phyloP scores from a whole-genome alignment of 129 eudicot species.

The Flaveria robusta region DNA sequence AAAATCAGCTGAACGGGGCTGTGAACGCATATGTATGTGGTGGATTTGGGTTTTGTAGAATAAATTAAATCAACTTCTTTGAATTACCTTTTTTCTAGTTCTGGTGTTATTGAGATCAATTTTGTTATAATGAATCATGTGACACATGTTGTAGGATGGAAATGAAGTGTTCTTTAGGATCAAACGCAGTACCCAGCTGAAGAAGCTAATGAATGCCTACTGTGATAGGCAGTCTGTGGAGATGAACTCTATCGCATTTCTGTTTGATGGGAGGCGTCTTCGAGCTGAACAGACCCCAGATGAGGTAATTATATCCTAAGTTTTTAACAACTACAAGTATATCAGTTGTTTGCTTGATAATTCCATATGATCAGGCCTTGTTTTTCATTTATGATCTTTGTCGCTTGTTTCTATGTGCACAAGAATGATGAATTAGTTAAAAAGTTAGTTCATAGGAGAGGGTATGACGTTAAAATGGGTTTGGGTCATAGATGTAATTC shows the following conservation, averaged over 20 bases:
- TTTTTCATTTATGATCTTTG: background rate
- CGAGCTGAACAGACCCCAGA: conserved; percentile 74
- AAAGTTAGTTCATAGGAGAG: background rate
- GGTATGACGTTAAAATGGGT: background rate
- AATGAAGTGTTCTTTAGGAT: conserved; percentile 77
- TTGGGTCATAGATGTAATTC: background rate
- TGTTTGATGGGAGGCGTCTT: conserved; percentile 74
- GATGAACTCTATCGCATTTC: conserved; percentile 57
- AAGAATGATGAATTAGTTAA: too few relatives aligned
- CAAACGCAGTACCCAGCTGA: conserved; percentile 63
- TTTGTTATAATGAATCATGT: background rate
- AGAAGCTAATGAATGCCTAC: conserved; percentile 68
- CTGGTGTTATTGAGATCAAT: background rate
- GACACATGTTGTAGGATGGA: conserved; percentile 25
- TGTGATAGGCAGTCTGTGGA: conserved; percentile 64
- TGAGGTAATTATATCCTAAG: conserved; percentile 43
- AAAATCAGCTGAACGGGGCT: background rate
- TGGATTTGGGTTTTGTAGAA: background rate
- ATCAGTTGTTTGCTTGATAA: background rate
- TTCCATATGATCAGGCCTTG: background rate
- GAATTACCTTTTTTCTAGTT: background rate
- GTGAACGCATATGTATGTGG: background rate
- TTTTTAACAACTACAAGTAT: too few relatives aligned
- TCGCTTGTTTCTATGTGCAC: background rate
- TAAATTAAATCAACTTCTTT: background rate